phyloP scores from a whole-genome alignment of 495 filamentous ascomycete genomes.

The Trichocladium uniseriatum region DNA sequence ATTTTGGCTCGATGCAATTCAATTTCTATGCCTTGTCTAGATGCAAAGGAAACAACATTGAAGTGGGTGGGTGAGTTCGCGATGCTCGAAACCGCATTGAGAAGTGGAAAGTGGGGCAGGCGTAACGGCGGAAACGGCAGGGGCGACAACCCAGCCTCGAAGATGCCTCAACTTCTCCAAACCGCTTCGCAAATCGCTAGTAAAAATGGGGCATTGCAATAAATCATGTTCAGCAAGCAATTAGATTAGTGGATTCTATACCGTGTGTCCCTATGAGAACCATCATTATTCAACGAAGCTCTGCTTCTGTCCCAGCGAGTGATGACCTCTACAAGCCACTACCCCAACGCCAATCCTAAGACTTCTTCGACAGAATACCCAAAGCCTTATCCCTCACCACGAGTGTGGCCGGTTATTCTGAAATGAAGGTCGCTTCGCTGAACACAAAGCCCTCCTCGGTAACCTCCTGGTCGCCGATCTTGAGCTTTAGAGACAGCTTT shows the following conservation, averaged over 20 bases:
- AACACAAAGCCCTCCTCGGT: conserved; percentile 70
- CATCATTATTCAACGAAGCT: conserved; percentile 2
- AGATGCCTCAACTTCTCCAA: too few species aligned
- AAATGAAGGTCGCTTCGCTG: conserved; percentile 89
- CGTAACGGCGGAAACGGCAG: too few species aligned
- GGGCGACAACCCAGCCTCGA: too few species aligned
- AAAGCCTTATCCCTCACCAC: background rate
- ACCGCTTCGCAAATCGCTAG: too few species aligned
- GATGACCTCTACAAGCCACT: background rate
- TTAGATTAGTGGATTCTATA: conserved; percentile 5
- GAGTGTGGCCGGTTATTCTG: conserved; percentile 24
- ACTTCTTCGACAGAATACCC: conserved; percentile 9
- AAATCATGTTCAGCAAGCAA: background rate
- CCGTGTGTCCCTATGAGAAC: background rate
- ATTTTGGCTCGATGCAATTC: background rate
- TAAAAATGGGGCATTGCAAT: too few species aligned
- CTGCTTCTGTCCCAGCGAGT: background rate
- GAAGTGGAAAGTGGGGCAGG: too few species aligned
- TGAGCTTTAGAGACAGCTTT: conserved; percentile 63
- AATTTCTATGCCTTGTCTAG: too few species aligned
- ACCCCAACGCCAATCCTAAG: conserved; percentile 14
- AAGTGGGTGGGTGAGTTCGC: too few species aligned
- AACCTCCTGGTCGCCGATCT: conserved; percentile 66
- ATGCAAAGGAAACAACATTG: background rate
- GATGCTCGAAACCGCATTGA: too few species aligned